Base-by-base conservation (phyloP, 192 early-diverging fungal species). In the Mortierella alpina region DNA sequence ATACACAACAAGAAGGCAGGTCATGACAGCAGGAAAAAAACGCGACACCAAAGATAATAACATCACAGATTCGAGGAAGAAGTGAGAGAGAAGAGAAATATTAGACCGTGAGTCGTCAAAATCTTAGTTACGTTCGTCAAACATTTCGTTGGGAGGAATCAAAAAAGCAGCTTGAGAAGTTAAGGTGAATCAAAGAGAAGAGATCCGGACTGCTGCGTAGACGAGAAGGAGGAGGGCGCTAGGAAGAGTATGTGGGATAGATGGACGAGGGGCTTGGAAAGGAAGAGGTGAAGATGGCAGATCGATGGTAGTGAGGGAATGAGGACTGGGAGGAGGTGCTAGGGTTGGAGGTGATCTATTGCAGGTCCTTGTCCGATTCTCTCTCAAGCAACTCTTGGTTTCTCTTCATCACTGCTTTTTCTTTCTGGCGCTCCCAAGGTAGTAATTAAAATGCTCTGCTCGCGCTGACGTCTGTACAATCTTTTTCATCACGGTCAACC, bases 81-180 rank as follows among this genome's bases (percentile, higher is more conserved):
- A 57, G 51, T 22, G 54, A 54, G 9, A 61, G 52, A 64, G 48
- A 65, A 42, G 61, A 57, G 63, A 66, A 31, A 31, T 31, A 31
- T 31, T 52, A 63, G 64, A 72, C 70, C 77, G 77, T 80, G 70
- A 80, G 77, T 80, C 77, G 77, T 80, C 77, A 80, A 80, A 80
- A 80, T 80, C 70, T 72, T 50, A 63, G 77, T 53, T 72, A 80
- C 59, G 63, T 72, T 80, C 77, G 77, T 80, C 77, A 68, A 72
- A 72, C 69, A 72, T 80, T 72, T 80, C 69, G 31, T 63, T 61
- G 62, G 52, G 77, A 80, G 77, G 77, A 72, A 80, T 80, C 69
- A 68, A 80, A 80, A 80, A 80, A 80, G 70, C 77, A 80, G 68
- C 60, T 80, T 56, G 77, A 80, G 77, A 68, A 72, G 39, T 46